phyloP scores from a whole-genome alignment of 176 grass and related monocot species.

The Bonia amplexicaulis region DNA sequence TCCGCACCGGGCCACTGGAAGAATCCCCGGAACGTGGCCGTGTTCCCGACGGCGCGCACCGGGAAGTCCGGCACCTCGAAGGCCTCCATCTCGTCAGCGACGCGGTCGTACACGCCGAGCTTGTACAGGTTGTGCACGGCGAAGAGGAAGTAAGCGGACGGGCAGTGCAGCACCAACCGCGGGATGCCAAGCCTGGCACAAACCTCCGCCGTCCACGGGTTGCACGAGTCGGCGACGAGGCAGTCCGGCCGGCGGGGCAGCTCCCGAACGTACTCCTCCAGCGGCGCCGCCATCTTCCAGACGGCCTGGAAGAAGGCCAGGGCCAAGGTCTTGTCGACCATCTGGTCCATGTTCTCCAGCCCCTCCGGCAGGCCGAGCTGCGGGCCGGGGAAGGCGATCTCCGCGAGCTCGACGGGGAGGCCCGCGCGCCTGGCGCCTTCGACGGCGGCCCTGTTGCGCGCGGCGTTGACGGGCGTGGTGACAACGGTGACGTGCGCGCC shows the following conservation, averaged over 20 bases:
- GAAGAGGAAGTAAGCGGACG: conserved; percentile 28
- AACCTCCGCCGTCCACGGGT: background rate
- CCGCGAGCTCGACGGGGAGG: conserved; percentile 28
- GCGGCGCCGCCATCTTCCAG: too few species aligned
- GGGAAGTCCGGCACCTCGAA: conserved; percentile 38
- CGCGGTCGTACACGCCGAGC: conserved; percentile 20
- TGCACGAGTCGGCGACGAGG: conserved; percentile 8
- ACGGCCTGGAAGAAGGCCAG: too few species aligned
- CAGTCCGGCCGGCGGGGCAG: background rate
- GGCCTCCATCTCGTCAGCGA: background rate
- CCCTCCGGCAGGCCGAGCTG: conserved; percentile 3
- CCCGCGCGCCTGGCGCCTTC: background rate
- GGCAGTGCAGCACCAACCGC: background rate
- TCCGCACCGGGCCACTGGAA: background rate
- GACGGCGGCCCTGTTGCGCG: conserved; percentile 22
- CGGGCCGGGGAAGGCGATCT: conserved; percentile 28
- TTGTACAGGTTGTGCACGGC: background rate
- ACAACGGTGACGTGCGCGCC: background rate
- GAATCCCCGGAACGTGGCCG: conserved; percentile 20
- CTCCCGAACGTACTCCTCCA: too few species aligned
- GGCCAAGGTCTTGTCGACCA: too few species aligned
- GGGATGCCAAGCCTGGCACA: background rate
- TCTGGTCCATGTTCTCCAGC: too few species aligned
- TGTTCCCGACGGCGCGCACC: conserved; percentile 1
- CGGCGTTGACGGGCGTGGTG: conserved; percentile 42